Conservation (phyloP, 225 moss, liverwort and hornwort genomes). For the Asterella californica region DNA sequence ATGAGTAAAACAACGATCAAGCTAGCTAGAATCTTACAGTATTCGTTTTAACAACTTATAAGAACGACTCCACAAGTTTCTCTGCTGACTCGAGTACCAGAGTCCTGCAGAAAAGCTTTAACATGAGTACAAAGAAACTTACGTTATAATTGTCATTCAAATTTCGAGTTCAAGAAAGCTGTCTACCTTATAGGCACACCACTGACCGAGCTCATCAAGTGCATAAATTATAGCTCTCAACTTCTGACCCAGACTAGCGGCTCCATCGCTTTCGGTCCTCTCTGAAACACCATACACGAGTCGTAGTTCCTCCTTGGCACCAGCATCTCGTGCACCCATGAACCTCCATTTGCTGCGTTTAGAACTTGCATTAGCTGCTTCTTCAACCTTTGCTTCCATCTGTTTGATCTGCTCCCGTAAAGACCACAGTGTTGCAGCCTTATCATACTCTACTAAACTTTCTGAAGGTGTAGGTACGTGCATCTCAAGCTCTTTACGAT, state of each 20-base stretch:
- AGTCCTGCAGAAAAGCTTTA: not conserved
- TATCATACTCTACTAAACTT: conserved; percentile 84
- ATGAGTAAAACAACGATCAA: not conserved
- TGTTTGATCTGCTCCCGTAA: conserved; percentile 87
- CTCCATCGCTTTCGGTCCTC: conserved; percentile 98
- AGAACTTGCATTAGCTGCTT: conserved; percentile 86
- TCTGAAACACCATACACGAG: conserved; percentile 98
- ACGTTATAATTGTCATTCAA: too few species aligned
- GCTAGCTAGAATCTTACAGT: not conserved
- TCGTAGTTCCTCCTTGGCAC: conserved; percentile 93
- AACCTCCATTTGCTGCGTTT: conserved; percentile 99
- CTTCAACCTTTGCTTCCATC: conserved; percentile 87
- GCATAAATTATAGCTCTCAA: conserved; percentile 90
- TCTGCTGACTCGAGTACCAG: not conserved
- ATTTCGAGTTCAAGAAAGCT: not conserved
- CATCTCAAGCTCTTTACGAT: conserved; percentile 95
- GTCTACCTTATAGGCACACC: conserved; percentile 93
- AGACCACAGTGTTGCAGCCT: conserved; percentile 81
- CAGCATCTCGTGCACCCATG: conserved; percentile 98
- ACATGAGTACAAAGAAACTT: too few species aligned
- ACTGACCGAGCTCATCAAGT: conserved; percentile 96
- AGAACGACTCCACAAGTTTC: too few species aligned
- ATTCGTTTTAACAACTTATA: too few species aligned
- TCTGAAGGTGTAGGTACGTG: conserved; percentile 97
- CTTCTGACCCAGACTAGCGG: conserved; percentile 93